Evolutionary conservation across 495 filamentous ascomycete species (phyloP).

Genomic region (Penicillium diatomitis): DNA sequence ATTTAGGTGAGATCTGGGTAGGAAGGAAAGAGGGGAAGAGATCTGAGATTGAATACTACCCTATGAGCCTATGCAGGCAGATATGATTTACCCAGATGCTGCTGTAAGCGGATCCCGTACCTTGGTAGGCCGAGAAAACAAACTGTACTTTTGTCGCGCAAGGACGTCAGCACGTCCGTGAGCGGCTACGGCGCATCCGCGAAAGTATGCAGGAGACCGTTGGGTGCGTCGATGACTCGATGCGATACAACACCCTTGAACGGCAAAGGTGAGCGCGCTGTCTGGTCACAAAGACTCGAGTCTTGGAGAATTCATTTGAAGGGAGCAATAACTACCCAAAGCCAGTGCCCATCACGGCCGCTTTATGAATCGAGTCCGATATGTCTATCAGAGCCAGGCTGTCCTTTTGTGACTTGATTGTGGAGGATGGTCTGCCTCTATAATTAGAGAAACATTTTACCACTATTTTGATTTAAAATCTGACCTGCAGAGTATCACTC

Average conservation of each 20-base stretch:
- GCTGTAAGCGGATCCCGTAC: not conserved
- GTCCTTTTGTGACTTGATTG: too few species aligned
- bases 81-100: too few species aligned
- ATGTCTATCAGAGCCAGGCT: too few species aligned
- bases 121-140: not conserved
- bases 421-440: too few species aligned
- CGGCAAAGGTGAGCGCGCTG: not conserved
- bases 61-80: not conserved
- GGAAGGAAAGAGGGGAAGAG: not conserved
- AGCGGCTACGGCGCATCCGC: slow-evolving; percentile 21
- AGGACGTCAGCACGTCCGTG: not conserved
- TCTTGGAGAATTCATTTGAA: too few species aligned
- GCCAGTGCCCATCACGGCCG: too few species aligned
- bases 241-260: slow-evolving; percentile 5
- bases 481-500: too few species aligned
- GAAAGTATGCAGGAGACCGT: slow-evolving; percentile 12
- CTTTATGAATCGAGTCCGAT: too few species aligned
- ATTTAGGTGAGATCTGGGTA: not conserved
- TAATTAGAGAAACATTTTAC: too few species aligned
- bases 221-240: slow-evolving; percentile 1
- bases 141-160: not conserved
- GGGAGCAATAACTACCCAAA: too few species aligned
- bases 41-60: not conserved
- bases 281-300: too few species aligned
- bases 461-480: too few species aligned